Percentiles rank a stretch among this genome's conserved stretches.
Evolutionary conservation across 2,329 filamentous ascomycete species (phyloP).

Genomic region (Calonectria pteridis): DNA sequence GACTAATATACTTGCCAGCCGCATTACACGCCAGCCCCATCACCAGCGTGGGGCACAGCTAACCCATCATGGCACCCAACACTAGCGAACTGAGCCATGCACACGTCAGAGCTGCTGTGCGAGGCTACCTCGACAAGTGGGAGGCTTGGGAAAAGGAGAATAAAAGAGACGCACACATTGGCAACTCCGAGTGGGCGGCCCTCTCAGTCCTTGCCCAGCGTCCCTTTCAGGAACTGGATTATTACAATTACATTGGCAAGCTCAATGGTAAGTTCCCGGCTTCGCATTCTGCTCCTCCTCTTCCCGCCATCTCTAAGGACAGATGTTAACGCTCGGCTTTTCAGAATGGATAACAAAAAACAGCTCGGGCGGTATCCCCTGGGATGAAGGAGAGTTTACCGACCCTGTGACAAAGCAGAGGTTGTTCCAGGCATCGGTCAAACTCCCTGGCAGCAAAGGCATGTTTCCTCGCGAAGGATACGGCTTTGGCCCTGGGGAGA

Average conservation of each 20-base stretch:
- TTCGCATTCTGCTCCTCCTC: not conserved
- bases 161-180: constrained; percentile 24
- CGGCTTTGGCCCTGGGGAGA: constrained; percentile 46
- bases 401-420: not conserved
- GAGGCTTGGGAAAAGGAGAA: constrained; percentile 50
- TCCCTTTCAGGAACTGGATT: constrained; percentile 39
- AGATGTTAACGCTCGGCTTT: not conserved
- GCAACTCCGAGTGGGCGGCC: constrained; percentile 39
- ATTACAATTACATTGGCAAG: constrained; percentile 45
- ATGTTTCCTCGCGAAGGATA: constrained; percentile 49
- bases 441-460: constrained; percentile 32
- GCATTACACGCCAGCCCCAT: not conserved
- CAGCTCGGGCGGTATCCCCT: not conserved
- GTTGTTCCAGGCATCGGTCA: constrained; percentile 45
- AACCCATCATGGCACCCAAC: constrained; percentile 2
- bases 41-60: not conserved
- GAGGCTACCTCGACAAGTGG: constrained; percentile 6
- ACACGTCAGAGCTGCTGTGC: not conserved
- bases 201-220: constrained; percentile 56
- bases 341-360: constrained; percentile 33
- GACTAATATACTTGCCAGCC: not conserved
- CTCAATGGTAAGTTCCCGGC: constrained; percentile 43
- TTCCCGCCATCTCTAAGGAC: too few species aligned
- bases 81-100: not conserved
- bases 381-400: constrained; percentile 2